Percentiles rank a stretch among this genome's conserved stretches.
Evolutionary conservation across 148 eudicot species (phyloP).

Genomic region (Suaeda aralocaspica): DNA sequence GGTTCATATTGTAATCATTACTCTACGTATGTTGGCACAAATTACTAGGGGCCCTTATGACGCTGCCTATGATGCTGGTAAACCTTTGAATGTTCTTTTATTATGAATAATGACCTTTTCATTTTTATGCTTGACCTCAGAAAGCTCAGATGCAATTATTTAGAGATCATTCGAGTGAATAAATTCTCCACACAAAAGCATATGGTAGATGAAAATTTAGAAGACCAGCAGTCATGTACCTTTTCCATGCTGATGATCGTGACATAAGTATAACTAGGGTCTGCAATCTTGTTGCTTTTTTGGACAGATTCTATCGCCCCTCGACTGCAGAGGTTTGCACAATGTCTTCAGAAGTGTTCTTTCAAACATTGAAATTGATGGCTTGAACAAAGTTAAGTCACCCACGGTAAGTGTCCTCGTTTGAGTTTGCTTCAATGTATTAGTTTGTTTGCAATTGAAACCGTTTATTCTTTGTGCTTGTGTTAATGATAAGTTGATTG

Average conservation of each 20-base stretch:
- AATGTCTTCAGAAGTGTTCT: slow-evolving; percentile 51
- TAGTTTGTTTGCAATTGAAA: not conserved
- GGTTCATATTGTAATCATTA: slow-evolving; percentile 87
- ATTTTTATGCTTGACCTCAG: not conserved
- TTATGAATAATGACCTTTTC: too few species aligned
- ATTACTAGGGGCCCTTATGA: slow-evolving; percentile 75
- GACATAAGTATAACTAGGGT: not conserved
- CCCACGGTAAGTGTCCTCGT: slow-evolving; percentile 41
- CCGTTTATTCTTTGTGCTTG: not conserved
- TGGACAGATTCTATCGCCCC: slow-evolving; percentile 53
- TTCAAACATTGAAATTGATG: slow-evolving; percentile 63
- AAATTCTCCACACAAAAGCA: not conserved
- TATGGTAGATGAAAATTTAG: not conserved
- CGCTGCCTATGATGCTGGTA: slow-evolving; percentile 74
- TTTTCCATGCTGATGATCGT: not conserved
- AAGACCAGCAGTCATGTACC: not conserved
- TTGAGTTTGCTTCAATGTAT: not conserved
- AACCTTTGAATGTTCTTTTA: too few species aligned
- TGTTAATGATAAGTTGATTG: not conserved
- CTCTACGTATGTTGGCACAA: slow-evolving; percentile 75
- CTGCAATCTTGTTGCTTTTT: not conserved
- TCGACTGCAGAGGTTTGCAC: slow-evolving; percentile 53
- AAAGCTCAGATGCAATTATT: too few species aligned
- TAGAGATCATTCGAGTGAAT: not conserved
- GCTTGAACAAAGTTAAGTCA: slow-evolving; percentile 47